A percentile compares a stretch with the other conserved stretches of the same genome.
Conservation (phyloP, 1,284 basidiomycete species). For the Chalciporus sp. region DNA sequence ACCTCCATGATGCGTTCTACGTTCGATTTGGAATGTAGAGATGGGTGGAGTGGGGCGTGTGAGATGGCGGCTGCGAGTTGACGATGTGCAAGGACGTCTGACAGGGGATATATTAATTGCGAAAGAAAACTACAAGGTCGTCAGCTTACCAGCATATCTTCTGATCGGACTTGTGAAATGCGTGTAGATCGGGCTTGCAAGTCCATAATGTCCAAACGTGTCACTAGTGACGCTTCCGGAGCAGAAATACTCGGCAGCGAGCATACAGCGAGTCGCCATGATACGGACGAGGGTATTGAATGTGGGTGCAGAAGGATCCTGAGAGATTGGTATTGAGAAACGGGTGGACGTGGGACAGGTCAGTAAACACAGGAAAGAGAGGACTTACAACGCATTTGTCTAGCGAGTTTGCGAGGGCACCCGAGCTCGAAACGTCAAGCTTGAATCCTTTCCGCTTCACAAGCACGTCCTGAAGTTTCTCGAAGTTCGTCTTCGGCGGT, state of each 20-base stretch:
- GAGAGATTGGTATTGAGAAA: slow-evolving; percentile 4
- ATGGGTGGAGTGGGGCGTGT: slow-evolving; percentile 81
- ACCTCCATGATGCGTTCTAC: slow-evolving; percentile 88
- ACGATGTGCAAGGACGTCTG: slow-evolving; percentile 93
- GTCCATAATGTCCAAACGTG: slow-evolving; percentile 95
- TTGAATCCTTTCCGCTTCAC: slow-evolving; percentile 82
- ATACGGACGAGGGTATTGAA: slow-evolving; percentile 99
- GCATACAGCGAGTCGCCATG: slow-evolving; percentile 99
- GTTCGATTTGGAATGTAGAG: slow-evolving; percentile 86
- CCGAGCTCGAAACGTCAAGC: slow-evolving; percentile 93
- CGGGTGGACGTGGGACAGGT: background rate
- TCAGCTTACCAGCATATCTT: slow-evolving; percentile 81
- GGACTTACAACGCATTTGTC: slow-evolving; percentile 84
- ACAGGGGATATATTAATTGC: slow-evolving; percentile 10
- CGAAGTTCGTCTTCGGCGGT: slow-evolving; percentile 93
- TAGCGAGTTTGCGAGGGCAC: slow-evolving; percentile 86
- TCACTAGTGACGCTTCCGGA: slow-evolving; percentile 92
- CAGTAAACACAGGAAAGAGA: slow-evolving; percentile 13
- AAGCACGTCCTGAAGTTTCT: slow-evolving; percentile 93
- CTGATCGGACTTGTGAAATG: slow-evolving; percentile 97
- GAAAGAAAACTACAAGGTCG: background rate
- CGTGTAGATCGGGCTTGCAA: slow-evolving; percentile 96
- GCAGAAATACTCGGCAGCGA: slow-evolving; percentile 98
- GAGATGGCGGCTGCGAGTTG: slow-evolving; percentile 92
- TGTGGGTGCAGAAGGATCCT: slow-evolving; percentile 81